Evolutionary conservation across 176 grass and related monocot genomes (phyloP).

Genomic region (Puccinellia tenuiflora): DNA sequence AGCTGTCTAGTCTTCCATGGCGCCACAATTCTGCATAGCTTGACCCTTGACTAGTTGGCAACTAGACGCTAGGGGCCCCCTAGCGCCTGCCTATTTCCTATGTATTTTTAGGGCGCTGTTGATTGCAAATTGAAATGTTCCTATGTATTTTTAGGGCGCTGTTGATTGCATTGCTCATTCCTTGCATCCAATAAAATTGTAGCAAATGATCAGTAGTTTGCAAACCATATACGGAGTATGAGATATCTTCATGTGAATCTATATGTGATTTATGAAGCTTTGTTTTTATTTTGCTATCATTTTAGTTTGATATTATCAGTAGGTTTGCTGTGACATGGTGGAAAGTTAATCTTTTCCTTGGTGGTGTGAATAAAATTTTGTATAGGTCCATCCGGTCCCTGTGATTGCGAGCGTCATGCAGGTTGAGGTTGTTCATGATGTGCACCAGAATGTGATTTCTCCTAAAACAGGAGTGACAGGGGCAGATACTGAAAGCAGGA

Average conservation of each 20-base stretch:
- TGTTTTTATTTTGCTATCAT: background rate
- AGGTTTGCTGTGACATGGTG: background rate
- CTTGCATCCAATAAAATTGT: background rate
- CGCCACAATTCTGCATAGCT: background rate
- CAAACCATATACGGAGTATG: background rate
- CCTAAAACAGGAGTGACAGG: slow-evolving; percentile 35
- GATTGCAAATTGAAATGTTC: background rate
- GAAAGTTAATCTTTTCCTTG: slow-evolving; percentile 5
- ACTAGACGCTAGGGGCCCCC: background rate
- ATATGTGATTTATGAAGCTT: background rate
- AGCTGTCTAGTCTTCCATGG: background rate
- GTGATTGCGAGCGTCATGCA: slow-evolving; percentile 20
- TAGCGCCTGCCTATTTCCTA: background rate
- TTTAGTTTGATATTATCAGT: background rate
- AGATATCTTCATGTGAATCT: background rate
- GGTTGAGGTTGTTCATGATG: slow-evolving; percentile 43
- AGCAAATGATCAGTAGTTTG: background rate
- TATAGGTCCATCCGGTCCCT: slow-evolving; percentile 36
- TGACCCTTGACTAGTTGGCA: background rate
- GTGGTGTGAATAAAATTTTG: slow-evolving; percentile 7
- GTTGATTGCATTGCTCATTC: background rate
- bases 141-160: background rate
- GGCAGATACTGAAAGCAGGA: slow-evolving; percentile 36
- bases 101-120: background rate
- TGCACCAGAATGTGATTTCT: slow-evolving; percentile 27